These are phyloP conservation scores for Verticillium nonalfalfae DNA, from an alignment of 2,329 filamentous ascomycete species.

Conservation along the genomic window DNA sequence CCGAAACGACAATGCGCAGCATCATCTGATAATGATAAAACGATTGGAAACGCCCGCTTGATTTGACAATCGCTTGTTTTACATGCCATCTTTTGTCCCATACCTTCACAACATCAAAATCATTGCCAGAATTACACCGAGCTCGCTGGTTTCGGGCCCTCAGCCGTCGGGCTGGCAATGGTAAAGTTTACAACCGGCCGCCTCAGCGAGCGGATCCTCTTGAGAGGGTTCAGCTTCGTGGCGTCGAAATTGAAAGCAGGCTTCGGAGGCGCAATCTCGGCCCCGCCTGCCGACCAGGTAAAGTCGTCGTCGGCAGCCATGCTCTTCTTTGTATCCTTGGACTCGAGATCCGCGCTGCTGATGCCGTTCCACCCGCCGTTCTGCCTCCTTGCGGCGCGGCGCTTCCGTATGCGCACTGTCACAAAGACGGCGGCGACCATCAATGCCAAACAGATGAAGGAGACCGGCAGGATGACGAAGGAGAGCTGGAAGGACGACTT, in stretches of 20 bases:
- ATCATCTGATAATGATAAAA: neutral
- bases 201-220: neutral
- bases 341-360: neutral
- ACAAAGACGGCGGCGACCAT: slow-evolving; percentile 6
- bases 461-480: slow-evolving; percentile 8
- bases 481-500: slow-evolving; percentile 1
- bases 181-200: too few species aligned
- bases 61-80: neutral
- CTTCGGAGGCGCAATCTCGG: neutral
- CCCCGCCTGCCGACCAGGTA: neutral
- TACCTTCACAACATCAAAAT: neutral
- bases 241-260: neutral
- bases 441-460: slow-evolving; percentile 7
- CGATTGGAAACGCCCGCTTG: neutral
- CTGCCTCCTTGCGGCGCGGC: neutral
- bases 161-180: too few species aligned
- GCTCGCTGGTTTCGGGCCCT: neutral
- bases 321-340: neutral
- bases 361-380: neutral
- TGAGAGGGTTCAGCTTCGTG: neutral
- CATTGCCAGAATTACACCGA: neutral
- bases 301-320: neutral
- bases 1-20: slow-evolving; percentile 13
- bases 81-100: neutral
- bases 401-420: slow-evolving; percentile 7